These are phyloP conservation scores for Leccinellum albellum DNA, from an alignment of 768 basidiomycete genomes.

Conservation along the genomic window DNA sequence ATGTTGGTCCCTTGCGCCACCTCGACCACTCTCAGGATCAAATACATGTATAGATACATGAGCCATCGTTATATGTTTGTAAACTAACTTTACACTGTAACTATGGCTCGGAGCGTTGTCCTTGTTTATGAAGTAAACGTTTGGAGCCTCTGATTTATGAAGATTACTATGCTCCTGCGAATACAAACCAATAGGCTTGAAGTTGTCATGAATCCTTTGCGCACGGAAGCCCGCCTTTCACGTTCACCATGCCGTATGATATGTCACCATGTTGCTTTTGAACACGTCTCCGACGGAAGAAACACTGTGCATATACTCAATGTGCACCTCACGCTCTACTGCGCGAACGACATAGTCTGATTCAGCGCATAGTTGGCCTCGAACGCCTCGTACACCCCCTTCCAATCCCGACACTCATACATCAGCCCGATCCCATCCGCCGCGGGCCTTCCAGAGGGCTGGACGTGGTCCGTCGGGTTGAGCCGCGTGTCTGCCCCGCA, in stretches of 20 bases:
- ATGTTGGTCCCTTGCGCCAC: too few species aligned
- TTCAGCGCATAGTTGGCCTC: slow-evolving; percentile 20
- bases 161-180: not conserved
- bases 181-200: not conserved
- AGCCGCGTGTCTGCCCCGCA: slow-evolving; percentile 35
- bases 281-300: not conserved
- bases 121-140: not conserved
- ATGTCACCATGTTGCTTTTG: not conserved
- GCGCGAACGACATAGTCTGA: slow-evolving; percentile 11
- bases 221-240: not conserved
- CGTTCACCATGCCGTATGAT: not conserved
- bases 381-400: slow-evolving; percentile 18
- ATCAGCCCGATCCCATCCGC: slow-evolving; percentile 21
- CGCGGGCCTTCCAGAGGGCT: slow-evolving; percentile 8
- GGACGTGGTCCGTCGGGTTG: slow-evolving; percentile 20
- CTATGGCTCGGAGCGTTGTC: not conserved
- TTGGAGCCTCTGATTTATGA: not conserved
- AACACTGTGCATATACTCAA: not conserved
- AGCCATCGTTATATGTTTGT: too few species aligned
- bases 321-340: not conserved
- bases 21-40: too few species aligned
- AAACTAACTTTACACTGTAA: too few species aligned
- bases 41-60: too few species aligned
- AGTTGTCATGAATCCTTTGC: not conserved
- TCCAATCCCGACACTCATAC: slow-evolving; percentile 24